Base-by-base conservation (phyloP, 306 rosid genomes). In the Inga leiocalycina region DNA sequence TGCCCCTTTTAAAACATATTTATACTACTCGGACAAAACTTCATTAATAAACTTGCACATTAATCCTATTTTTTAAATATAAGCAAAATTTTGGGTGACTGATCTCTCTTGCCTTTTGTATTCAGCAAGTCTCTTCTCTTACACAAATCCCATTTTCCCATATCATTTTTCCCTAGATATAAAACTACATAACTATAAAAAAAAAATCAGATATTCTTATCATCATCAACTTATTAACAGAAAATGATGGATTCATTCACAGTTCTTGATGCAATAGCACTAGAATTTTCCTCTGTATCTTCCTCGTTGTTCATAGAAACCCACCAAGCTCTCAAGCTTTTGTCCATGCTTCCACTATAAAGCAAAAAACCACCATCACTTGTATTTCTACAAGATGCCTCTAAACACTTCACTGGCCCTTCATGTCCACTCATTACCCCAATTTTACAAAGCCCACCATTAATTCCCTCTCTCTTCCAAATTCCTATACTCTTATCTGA, bases 311-410 rank as follows among this genome's bases (percentile, higher is more conserved):
- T 15, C 71, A 30, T 32, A 15, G 96, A 82, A 88, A 95, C 99
- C 99, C 98, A 92, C 99, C 99, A 95, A 86, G 88, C 98, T 67
- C 99, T 92, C 46, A 95, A 88, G 83, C 93, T 93, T 83, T 74
- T 93, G 37, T 95, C 99, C 81, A 92, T 92, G 78, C 72, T 88
- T 66, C 98, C 99, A 85, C 98, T 93, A 12, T 95, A 95, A 20
- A 95, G 78, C 85, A 93, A 85, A 80, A 93, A 90, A 0, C 99
- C 99, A 19, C 84, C 91, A 10, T 93, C 97, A 83, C 87, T 88
- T 76, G 79, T 85, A 79, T 71, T 86, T 79, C 76, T 86, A 14
- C 88, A 66, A 10, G 91, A 91, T 6, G 89, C 96, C 75, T 92
- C 97, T 86, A 95, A 88, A 79, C 99, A 93, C 84, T 91, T 95